A percentile compares a stretch with the other conserved stretches of the same genome.
phyloP scores from a whole-genome alignment of 805 yeast species.

The Tetrapisispora namnaoensis region DNA sequence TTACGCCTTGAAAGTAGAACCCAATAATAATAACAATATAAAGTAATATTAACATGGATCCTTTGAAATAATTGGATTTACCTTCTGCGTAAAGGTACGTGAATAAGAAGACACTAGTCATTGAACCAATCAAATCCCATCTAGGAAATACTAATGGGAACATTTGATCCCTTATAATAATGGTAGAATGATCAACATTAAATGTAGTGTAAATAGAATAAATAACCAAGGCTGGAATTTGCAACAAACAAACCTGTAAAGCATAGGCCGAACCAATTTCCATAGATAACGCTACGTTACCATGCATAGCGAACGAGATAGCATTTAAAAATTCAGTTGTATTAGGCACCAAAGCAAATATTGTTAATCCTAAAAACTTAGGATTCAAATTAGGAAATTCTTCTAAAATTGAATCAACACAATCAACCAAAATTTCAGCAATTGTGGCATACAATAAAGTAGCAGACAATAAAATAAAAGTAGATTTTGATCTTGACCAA shows the following conservation, averaged over 20 bases:
- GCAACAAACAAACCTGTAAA: slow-evolving; percentile 85
- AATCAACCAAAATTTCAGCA: slow-evolving; percentile 88
- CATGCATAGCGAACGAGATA: slow-evolving; percentile 90
- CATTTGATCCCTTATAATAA: slow-evolving; percentile 34
- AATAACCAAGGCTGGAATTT: slow-evolving; percentile 81
- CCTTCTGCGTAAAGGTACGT: slow-evolving; percentile 96
- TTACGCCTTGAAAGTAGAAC: slow-evolving; percentile 49
- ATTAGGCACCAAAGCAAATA: slow-evolving; percentile 92
- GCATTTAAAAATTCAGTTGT: slow-evolving; percentile 96
- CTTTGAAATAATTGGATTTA: slow-evolving; percentile 91
- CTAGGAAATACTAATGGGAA: slow-evolving; percentile 85
- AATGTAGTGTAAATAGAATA: slow-evolving; percentile 50
- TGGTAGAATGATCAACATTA: slow-evolving; percentile 24
- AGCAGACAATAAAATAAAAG: slow-evolving; percentile 72
- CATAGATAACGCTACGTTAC: slow-evolving; percentile 93
- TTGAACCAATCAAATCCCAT: slow-evolving; percentile 86
- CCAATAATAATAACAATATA: slow-evolving; percentile 72
- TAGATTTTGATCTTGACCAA: slow-evolving; percentile 82
- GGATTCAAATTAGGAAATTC: slow-evolving; percentile 71
- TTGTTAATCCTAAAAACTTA: slow-evolving; percentile 84
- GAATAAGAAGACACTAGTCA: slow-evolving; percentile 78
- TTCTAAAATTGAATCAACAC: slow-evolving; percentile 77
- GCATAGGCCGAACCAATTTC: slow-evolving; percentile 98
- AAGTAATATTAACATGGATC: slow-evolving; percentile 72
- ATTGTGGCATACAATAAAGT: slow-evolving; percentile 84